These are phyloP conservation scores for Penicillium cosmopolitanum DNA, from an alignment of 495 filamentous ascomycete genomes.

Conservation along the genomic window DNA sequence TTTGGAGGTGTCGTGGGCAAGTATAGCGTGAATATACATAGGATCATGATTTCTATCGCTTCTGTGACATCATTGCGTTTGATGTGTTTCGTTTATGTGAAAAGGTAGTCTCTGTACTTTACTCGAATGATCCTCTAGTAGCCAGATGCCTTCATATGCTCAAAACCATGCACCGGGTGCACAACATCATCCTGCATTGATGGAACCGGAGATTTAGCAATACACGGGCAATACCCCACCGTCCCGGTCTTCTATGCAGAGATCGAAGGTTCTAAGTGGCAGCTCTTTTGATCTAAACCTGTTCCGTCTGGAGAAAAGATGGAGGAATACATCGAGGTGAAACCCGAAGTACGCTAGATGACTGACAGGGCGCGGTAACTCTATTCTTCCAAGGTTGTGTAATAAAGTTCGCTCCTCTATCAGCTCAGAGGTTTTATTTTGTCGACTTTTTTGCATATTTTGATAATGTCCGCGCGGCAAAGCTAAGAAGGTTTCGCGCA, in stretches of 20 bases:
- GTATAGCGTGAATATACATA: background rate
- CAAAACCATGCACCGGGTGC: background rate
- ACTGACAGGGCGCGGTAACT: slow-evolving; percentile 32
- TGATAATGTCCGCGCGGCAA: slow-evolving; percentile 23
- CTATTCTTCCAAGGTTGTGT: slow-evolving; percentile 33
- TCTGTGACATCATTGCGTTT: background rate
- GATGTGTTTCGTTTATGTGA: background rate
- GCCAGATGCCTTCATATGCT: background rate
- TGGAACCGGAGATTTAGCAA: slow-evolving; percentile 6
- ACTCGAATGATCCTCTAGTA: background rate
- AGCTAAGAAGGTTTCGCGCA: background rate
- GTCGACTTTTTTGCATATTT: slow-evolving; percentile 2
- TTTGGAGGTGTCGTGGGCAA: background rate
- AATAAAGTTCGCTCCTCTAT: slow-evolving; percentile 11
- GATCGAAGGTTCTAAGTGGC: slow-evolving; percentile 14
- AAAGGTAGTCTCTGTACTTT: background rate
- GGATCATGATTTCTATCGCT: background rate
- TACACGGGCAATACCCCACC: too few species aligned
- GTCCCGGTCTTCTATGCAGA: slow-evolving; percentile 13
- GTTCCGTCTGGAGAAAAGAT: background rate
- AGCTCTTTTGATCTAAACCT: slow-evolving; percentile 4
- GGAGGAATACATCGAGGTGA: slow-evolving; percentile 8
- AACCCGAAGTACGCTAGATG: slow-evolving; percentile 16
- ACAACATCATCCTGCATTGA: slow-evolving; percentile 7
- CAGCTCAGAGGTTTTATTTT: background rate